These are phyloP conservation scores for Copromyces sp. DNA, from an alignment of 495 filamentous ascomycete genomes.

Conservation along the genomic window DNA sequence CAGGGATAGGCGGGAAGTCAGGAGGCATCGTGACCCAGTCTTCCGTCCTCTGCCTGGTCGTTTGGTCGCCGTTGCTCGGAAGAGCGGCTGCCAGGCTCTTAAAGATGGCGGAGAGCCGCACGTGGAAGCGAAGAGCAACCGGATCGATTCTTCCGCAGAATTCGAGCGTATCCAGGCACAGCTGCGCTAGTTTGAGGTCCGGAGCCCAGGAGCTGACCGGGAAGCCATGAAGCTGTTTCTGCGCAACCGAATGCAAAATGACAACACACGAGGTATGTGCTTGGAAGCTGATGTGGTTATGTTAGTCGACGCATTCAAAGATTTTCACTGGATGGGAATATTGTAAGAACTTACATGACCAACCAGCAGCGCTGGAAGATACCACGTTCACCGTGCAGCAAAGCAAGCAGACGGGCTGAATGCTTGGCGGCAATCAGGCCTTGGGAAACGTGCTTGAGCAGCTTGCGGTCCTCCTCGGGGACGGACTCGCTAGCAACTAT, in stretches of 20 bases:
- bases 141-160: conserved; percentile 16
- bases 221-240: conserved; percentile 21
- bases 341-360: conserved; percentile 17
- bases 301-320: not conserved
- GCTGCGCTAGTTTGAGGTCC: conserved; percentile 14
- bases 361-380: conserved; percentile 25
- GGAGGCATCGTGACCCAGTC: conserved; percentile 15
- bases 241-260: conserved; percentile 19
- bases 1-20: conserved; percentile 1
- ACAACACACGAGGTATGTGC: conserved; percentile 22
- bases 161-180: conserved; percentile 17
- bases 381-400: conserved; percentile 16
- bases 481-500: not conserved
- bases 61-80: not conserved
- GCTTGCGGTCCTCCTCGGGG: not conserved
- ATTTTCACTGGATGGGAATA: not conserved
- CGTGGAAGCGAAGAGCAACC: conserved; percentile 14
- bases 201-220: conserved; percentile 9
- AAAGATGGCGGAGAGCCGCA: conserved; percentile 14
- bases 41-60: conserved; percentile 3
- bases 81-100: not conserved
- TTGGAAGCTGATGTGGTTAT: conserved; percentile 15
- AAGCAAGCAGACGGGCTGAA: conserved; percentile 16
- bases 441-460: conserved; percentile 6
- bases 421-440: conserved; percentile 18